Conservation (phyloP, 805 yeast genomes). For the Saccharomyces paradoxus region DNA sequence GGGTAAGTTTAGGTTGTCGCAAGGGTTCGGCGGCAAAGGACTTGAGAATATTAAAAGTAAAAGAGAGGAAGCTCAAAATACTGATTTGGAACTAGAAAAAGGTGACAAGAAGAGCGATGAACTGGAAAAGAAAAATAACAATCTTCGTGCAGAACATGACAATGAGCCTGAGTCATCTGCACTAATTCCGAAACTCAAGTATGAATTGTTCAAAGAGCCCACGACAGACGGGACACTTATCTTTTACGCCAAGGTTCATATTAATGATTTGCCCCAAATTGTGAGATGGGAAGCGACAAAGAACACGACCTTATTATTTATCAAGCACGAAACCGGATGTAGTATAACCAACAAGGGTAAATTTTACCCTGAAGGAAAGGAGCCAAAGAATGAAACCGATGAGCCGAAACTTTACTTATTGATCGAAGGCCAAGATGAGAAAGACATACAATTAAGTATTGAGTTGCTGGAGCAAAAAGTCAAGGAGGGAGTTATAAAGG, state of each 20-base stretch:
- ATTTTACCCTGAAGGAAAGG: conserved; percentile 55
- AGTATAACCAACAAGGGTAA: conserved; percentile 79
- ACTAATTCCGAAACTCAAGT: conserved; percentile 35
- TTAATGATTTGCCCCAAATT: conserved; percentile 78
- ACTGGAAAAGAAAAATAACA: conserved; percentile 1
- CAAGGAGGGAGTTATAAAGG: conserved; percentile 47
- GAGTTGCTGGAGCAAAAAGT: conserved; percentile 46
- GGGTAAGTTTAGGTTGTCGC: conserved; percentile 56
- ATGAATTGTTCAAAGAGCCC: conserved; percentile 45
- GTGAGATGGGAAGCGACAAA: conserved; percentile 74
- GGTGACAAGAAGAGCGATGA: conserved; percentile 2
- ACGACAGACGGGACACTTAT: conserved; percentile 46
- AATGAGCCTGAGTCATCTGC: conserved; percentile 14
- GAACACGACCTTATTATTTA: conserved; percentile 50
- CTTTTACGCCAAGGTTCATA: conserved; percentile 60
- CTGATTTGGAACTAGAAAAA: conserved; percentile 14
- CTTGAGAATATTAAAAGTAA: conserved; percentile 62
- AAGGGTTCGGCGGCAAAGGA: conserved; percentile 93
- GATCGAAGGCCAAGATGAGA: conserved; percentile 65
- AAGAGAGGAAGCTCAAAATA: conserved; percentile 21
- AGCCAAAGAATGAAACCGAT: conserved; percentile 43
- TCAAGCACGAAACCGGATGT: conserved; percentile 64
- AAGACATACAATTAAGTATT: conserved; percentile 52
- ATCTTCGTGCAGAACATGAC: conserved; percentile 7
- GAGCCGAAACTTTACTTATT: conserved; percentile 71